These are phyloP conservation scores for Eustoma russellianum DNA, from an alignment of 257 asterid species.

Conservation along the genomic window DNA sequence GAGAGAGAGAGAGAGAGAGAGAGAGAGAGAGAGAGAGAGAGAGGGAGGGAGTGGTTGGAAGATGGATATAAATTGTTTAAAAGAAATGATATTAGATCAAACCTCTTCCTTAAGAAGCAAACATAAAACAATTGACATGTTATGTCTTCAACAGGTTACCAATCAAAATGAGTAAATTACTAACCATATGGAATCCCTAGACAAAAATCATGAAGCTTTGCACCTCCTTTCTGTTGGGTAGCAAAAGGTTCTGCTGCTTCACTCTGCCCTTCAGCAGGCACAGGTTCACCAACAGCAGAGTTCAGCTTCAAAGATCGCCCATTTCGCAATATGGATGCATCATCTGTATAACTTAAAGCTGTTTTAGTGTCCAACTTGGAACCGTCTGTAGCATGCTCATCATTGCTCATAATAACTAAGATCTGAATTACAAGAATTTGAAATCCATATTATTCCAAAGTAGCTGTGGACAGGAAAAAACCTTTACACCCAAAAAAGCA, in stretches of 20 bases:
- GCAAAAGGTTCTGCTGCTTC: slow-evolving; percentile 26
- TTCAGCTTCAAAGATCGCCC: slow-evolving; percentile 35
- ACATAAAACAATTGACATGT: background rate
- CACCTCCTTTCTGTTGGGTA: slow-evolving; percentile 46
- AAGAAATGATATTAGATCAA: too few species aligned
- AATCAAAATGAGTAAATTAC: too few species aligned
- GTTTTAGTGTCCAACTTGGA: slow-evolving; percentile 33
- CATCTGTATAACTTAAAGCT: slow-evolving; percentile 29
- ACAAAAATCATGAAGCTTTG: slow-evolving; percentile 89
- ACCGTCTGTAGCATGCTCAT: slow-evolving; percentile 30
- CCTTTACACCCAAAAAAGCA: too few species aligned
- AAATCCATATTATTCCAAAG: too few species aligned
- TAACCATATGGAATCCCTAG: slow-evolving; percentile 90
- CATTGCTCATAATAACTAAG: slow-evolving; percentile 34
- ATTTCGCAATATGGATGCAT: slow-evolving; percentile 30
- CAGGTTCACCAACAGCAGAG: slow-evolving; percentile 25
- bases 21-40: too few species aligned
- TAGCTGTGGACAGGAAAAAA: too few species aligned
- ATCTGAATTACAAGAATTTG: slow-evolving; percentile 24
- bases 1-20: too few species aligned
- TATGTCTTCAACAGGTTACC: background rate
- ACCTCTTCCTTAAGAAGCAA: too few species aligned
- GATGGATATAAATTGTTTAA: too few species aligned
- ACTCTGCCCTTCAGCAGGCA: slow-evolving; percentile 22
- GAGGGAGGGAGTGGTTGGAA: too few species aligned